These are phyloP conservation scores for Erysiphe pulchra DNA, from an alignment of 2,329 filamentous ascomycete species.

Conservation along the genomic window DNA sequence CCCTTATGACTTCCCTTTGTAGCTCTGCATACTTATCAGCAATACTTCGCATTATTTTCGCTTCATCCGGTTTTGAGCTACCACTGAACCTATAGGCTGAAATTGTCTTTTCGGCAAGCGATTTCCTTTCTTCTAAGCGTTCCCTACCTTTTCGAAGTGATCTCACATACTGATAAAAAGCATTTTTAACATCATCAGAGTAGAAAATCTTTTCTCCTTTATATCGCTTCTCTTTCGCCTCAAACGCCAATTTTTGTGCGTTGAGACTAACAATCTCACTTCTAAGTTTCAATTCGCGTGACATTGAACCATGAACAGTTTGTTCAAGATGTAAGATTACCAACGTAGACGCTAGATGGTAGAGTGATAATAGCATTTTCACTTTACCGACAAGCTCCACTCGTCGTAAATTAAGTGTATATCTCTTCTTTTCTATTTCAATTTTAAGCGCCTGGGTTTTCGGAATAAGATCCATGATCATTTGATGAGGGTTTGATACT, in stretches of 20 bases:
- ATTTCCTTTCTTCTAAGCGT: slow-evolving; percentile 9
- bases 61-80: slow-evolving; percentile 7
- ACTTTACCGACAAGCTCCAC: slow-evolving; percentile 13
- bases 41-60: slow-evolving; percentile 13
- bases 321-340: slow-evolving; percentile 11
- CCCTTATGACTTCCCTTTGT: slow-evolving; percentile 9
- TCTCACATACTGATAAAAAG: slow-evolving; percentile 8
- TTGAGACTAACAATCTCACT: slow-evolving; percentile 5
- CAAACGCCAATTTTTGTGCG: slow-evolving; percentile 3
- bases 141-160: slow-evolving; percentile 9
- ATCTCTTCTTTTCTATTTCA: slow-evolving; percentile 18
- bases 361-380: slow-evolving; percentile 5
- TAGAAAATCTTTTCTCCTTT: slow-evolving; percentile 10
- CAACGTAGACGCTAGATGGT: slow-evolving; percentile 7
- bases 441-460: slow-evolving; percentile 16
- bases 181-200: slow-evolving; percentile 8
- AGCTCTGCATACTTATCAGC: slow-evolving; percentile 13
- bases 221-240: slow-evolving; percentile 4
- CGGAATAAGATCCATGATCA: slow-evolving; percentile 22
- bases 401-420: slow-evolving; percentile 15
- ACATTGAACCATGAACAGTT: slow-evolving; percentile 8
- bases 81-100: slow-evolving; percentile 12
- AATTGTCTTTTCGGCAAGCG: slow-evolving; percentile 8
- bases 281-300: slow-evolving; percentile 7
- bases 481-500: slow-evolving; percentile 30